Base-by-base conservation (phyloP, 163 green algal genomes). In the Coccomyxa subellipsoidea region DNA sequence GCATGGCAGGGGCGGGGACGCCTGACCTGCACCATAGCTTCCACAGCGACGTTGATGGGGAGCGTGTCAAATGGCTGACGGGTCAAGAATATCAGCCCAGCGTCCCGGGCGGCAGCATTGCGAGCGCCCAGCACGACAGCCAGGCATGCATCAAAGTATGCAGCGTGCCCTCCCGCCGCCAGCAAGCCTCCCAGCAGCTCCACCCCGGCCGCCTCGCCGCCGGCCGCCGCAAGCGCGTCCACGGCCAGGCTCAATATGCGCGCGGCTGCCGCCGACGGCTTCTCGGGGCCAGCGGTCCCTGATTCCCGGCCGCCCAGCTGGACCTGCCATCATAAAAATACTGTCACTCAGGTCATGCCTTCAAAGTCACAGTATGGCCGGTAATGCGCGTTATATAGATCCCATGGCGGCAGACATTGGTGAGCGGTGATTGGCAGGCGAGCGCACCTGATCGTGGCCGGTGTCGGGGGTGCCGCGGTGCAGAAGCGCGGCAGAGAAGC, bases 151-250 rank as follows among this genome's bases (percentile, higher is more conserved):
- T 72, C 76, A 39, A 80, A 81, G 75, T 84, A 88, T 39, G 25
- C 32, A 12, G 84, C 86, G 5, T 82, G 80, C 32, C 69, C 79
- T 10, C 82, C 36, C 32, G 66, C 66, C 15, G 59, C 78, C 12
- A 90, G 53, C 40, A 90, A 34, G 21, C 86, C 85, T 59, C 87
- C 81, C 37, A 89, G 73, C 69, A 90, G 69, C 5, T 66, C 81
- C 0, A 59, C 36, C 7, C 84, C 86, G 0, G 53, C 76, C 3
- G 78, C 73, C 21, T 79, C 78, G 0, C 54, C 79, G 0, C 84
- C 81, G 38, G 77, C 53, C 31, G 85, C 80, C 29, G 23, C 59
- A 36, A 90, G 38, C 9, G 59, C 69, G 72, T 38, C 32, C 66
- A 73, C 29, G 18, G 66, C 27, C 1, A 73, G 4, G 18, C n/a